Evolutionary conservation across 1,284 basidiomycete genomes (phyloP).

Genomic region (Apiotrichum brassicae): DNA sequence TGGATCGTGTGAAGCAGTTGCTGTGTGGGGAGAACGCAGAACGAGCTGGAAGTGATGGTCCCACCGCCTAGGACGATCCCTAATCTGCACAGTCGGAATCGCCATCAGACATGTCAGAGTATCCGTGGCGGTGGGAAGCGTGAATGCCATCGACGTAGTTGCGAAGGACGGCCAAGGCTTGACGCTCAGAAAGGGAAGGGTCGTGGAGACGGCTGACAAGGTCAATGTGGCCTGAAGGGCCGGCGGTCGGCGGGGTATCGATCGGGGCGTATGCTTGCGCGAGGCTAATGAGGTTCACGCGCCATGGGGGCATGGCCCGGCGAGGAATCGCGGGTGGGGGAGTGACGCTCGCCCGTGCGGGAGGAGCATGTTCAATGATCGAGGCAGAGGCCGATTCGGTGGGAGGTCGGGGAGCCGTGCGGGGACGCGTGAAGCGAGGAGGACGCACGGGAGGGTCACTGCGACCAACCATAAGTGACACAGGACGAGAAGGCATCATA

Average conservation of each 20-base stretch:
- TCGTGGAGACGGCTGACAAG: slow-evolving; percentile 9
- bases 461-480: not conserved
- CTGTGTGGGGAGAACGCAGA: no score
- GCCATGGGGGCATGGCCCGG: slow-evolving; percentile 3
- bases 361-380: not conserved
- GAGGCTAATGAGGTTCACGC: slow-evolving; percentile 5
- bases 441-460: not conserved
- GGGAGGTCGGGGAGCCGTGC: not conserved
- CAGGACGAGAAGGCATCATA: not conserved
- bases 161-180: slow-evolving; percentile 10
- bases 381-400: not conserved
- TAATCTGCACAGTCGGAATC: slow-evolving; percentile 1
- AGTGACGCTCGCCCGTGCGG: not conserved
- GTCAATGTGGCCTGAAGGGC: not conserved
- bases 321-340: not conserved
- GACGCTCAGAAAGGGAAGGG: slow-evolving; percentile 5
- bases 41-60: no score
- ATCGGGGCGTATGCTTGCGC: slow-evolving; percentile 2
- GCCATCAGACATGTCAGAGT: not conserved
- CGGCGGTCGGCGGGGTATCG: not conserved
- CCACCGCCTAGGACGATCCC: no score
- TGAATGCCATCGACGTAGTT: slow-evolving; percentile 10
- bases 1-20: no score
- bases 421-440: not conserved
- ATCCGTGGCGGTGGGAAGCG: not conserved